Base-by-base conservation (phyloP, 352 stramenopile species). In the Phytophthora hybrid region DNA sequence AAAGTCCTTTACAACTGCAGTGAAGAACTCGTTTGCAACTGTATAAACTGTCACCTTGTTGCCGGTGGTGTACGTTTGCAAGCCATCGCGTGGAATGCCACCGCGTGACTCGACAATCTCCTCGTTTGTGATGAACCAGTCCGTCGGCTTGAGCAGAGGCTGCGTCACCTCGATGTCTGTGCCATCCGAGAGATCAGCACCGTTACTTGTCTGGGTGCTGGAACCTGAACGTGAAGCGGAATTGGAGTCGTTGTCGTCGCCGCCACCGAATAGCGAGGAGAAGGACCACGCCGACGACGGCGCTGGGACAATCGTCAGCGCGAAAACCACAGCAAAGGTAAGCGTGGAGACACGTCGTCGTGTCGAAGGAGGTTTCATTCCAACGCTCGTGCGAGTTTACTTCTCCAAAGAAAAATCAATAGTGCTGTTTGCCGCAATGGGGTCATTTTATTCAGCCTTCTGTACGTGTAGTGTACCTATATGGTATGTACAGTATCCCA, bases 21-120 rank as follows among this genome's bases (percentile, higher is more conserved):
- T 72, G 44, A 89, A 92, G 54, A 82, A 86, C 26, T 81, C 73
- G 49, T 82, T 81, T 1, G 80, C 79, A 14, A 71, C 79, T 0
- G 66, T 69, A 62, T 80, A 90, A 29, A 75, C 66, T 19, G 76
- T 80, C 16, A 92, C 79, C 8, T 73, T 58, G 61, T 92, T 90
- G 52, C 71, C 73, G 5, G 44, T 57, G 1, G 79, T 83, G 34
- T 59, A 80, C 2, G 70, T 62, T 23, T 49, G 41, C 13, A 49
- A 49, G 41, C 16, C 41, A 18, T 51, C 14, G 4, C 41, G 41
- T 5, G 8, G 41, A 1, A 18, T 13, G 13, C 41, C 41, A 7
- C 41, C 41, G 13, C 41, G 41, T 1, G 44, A 51, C 10, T 10
- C 34, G 34, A 13, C 16, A 7, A 21, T 16, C n/a, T 51, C 44